Evolutionary conservation across 2,329 filamentous ascomycete species (phyloP).

Genomic region (Acephala macrosclerotiorum): DNA sequence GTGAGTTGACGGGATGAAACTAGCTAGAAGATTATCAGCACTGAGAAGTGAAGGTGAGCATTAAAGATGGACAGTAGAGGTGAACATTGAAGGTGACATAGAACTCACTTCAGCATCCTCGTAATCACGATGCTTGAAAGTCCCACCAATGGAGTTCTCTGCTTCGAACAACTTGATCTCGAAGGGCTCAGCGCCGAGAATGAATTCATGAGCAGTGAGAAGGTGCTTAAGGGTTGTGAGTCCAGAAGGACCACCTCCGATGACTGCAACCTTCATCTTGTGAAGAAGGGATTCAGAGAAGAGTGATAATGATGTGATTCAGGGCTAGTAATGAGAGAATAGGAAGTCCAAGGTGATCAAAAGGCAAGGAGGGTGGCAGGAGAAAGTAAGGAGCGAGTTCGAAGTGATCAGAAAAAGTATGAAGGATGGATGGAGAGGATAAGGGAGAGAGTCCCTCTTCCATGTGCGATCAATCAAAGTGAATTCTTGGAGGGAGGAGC

Average conservation of each 20-base stretch:
- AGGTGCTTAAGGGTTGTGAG: conserved; percentile 52
- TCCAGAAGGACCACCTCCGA: conserved; percentile 54
- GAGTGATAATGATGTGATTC: not conserved
- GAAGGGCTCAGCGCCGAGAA: conserved; percentile 45
- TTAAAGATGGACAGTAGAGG: no score
- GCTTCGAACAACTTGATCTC: conserved; percentile 54
- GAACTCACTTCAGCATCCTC: conserved; percentile 52
- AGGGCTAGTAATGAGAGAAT: not conserved
- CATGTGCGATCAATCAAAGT: no score
- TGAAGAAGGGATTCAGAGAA: not conserved
- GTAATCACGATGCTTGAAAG: conserved; percentile 55
- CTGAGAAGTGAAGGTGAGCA: not conserved
- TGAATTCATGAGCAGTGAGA: conserved; percentile 47
- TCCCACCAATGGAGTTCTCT: conserved; percentile 53
- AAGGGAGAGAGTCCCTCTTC: no score
- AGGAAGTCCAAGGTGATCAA: not conserved
- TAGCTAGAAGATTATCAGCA: conserved; percentile 40
- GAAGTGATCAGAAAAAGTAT: no score
- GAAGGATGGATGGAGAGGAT: no score
- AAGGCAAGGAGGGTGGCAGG: no score
- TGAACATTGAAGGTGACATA: no score
- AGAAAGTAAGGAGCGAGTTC: no score
- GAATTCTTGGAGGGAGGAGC: no score
- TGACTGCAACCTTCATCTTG: conserved; percentile 46
- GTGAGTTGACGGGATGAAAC: conserved; percentile 60